These are phyloP conservation scores for Dactylellina haptotyla DNA, from an alignment of 2,329 filamentous ascomycete species.

Conservation along the genomic window DNA sequence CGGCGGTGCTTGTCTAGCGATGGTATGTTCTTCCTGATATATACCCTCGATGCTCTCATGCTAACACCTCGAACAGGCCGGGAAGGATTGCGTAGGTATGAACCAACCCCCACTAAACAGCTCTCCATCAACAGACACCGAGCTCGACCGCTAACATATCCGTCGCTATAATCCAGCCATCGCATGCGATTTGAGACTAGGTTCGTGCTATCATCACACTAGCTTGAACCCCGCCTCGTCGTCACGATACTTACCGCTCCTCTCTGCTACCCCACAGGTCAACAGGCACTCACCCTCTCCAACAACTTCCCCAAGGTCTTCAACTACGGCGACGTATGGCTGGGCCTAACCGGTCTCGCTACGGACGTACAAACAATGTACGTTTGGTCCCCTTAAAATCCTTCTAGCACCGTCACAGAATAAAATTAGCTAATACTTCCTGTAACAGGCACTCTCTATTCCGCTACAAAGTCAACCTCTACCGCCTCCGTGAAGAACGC, in stretches of 20 bases:
- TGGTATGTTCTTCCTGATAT: slow-evolving; percentile 30
- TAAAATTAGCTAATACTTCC: not conserved
- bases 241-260: slow-evolving; percentile 7
- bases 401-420: not conserved
- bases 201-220: slow-evolving; percentile 66
- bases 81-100: slow-evolving; percentile 91
- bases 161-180: slow-evolving; percentile 69
- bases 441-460: slow-evolving; percentile 74
- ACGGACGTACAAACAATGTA: slow-evolving; percentile 94
- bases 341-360: slow-evolving; percentile 93
- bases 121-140: not conserved
- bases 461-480: slow-evolving; percentile 99
- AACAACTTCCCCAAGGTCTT: slow-evolving; percentile 99
- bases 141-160: slow-evolving; percentile 7
- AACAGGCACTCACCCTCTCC: slow-evolving; percentile 91
- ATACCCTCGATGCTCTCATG: not conserved
- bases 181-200: slow-evolving; percentile 96
- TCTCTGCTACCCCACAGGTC: slow-evolving; percentile 25
- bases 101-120: not conserved
- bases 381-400: slow-evolving; percentile 60
- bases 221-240: no score
- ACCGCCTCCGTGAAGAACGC: slow-evolving; percentile 96
- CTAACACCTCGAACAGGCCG: slow-evolving; percentile 68
- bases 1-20: slow-evolving; percentile 53
- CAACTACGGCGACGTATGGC: slow-evolving; percentile 93